Conservation (phyloP, 1,139 yeast species). For the Candida mesenterica region DNA sequence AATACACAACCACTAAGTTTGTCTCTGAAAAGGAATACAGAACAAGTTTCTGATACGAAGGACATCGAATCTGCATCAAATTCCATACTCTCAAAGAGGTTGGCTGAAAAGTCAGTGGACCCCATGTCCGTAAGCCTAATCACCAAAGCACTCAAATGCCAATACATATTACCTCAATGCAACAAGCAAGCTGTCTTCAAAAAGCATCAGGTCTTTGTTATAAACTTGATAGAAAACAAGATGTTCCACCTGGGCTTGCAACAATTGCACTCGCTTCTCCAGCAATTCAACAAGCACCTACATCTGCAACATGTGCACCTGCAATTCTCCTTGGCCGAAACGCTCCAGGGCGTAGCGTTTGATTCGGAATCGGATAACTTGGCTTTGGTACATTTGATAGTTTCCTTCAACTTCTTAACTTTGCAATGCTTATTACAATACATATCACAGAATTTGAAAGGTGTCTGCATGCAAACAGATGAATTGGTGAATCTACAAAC, state of each 20-base stretch:
- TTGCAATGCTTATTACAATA: conserved; percentile 32
- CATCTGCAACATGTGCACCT: neutral
- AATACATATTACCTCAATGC: conserved; percentile 7
- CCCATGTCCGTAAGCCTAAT: conserved; percentile 8
- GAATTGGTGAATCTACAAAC: conserved; percentile 10
- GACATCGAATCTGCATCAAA: conserved; percentile 13
- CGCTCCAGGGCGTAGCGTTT: conserved; percentile 6
- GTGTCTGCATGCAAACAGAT: conserved; percentile 13
- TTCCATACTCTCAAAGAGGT: conserved; percentile 8
- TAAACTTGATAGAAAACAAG: conserved; percentile 27
- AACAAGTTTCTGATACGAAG: conserved; percentile 6
- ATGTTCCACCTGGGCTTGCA: conserved; percentile 15
- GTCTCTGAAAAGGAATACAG: conserved; percentile 1
- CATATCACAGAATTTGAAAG: conserved; percentile 20
- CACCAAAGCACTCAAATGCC: conserved; percentile 20
- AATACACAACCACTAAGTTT: conserved; percentile 1
- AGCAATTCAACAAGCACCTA: conserved; percentile 8
- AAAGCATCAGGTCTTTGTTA: conserved; percentile 31
- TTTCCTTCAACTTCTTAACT: conserved; percentile 33
- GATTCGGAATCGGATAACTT: conserved; percentile 6
- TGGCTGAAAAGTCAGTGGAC: conserved; percentile 4
- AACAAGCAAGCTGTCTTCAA: conserved; percentile 13
- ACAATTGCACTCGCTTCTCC: conserved; percentile 13
- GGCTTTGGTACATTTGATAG: conserved; percentile 20
- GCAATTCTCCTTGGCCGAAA: neutral